These are phyloP conservation scores for Zoysia matrella DNA, from an alignment of 202 grass and related monocot genomes.

Conservation along the genomic window DNA sequence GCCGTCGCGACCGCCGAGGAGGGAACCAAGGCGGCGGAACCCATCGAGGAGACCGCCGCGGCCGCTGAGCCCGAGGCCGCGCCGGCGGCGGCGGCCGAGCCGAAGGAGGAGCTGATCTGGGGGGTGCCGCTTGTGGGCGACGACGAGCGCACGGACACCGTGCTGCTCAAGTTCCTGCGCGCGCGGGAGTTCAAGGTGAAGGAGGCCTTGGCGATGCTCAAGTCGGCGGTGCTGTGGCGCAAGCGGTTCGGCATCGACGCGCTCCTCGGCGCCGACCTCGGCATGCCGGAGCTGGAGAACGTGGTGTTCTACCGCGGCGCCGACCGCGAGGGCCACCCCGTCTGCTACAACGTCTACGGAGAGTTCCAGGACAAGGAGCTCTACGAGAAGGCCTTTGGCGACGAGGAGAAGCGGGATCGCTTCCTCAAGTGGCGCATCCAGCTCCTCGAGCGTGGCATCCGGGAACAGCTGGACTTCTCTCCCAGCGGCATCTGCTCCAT, in stretches of 20 bases:
- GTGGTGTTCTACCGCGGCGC: constrained; percentile 83
- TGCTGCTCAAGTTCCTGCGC: constrained; percentile 98
- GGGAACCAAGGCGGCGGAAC: constrained; percentile 63
- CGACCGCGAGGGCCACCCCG: constrained; percentile 87
- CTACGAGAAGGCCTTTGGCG: constrained; percentile 89
- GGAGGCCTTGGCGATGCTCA: constrained; percentile 91
- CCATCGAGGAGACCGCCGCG: constrained; percentile 71
- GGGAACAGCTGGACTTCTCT: constrained; percentile 75
- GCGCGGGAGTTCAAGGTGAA: constrained; percentile 96
- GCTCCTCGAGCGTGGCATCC: constrained; percentile 86
- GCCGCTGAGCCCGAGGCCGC: constrained; percentile 18
- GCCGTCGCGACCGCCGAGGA: constrained; percentile 56
- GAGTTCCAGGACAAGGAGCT: constrained; percentile 98
- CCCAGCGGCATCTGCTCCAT: constrained; percentile 81
- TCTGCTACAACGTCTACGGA: constrained; percentile 98
- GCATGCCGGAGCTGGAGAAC: constrained; percentile 67
- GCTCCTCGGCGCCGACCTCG: constrained; percentile 52
- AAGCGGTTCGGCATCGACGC: constrained; percentile 61
- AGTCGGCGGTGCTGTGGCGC: constrained; percentile 89
- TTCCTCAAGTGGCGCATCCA: constrained; percentile 99
- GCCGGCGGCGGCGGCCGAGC: constrained; percentile 21
- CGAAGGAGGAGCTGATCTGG: constrained; percentile 76
- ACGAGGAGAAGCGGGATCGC: constrained; percentile 82
- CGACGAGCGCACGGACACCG: constrained; percentile 85
- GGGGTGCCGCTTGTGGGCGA: constrained; percentile 70